These are phyloP conservation scores for Russula foetens DNA, from an alignment of 768 basidiomycete species.

Conservation along the genomic window DNA sequence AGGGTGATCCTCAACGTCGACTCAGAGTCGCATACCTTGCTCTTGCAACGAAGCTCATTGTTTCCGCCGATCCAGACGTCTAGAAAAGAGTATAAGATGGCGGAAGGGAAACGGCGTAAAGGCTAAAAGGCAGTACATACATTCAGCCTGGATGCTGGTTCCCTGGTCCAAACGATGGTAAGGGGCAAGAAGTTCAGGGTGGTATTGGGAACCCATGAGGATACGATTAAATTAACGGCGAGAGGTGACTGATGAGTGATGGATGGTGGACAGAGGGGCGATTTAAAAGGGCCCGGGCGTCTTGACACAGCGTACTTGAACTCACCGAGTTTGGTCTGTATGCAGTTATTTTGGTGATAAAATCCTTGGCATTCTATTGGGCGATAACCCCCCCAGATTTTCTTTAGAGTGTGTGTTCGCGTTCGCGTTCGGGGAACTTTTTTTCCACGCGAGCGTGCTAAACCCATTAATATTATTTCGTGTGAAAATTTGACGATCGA, in stretches of 20 bases:
- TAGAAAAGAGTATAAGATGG: slow-evolving; percentile 29
- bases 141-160: slow-evolving; percentile 90
- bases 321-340: no score
- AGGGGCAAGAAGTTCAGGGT: slow-evolving; percentile 81
- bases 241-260: no score
- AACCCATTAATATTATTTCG: no score
- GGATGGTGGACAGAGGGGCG: neutral
- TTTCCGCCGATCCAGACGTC: slow-evolving; percentile 99
- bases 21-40: slow-evolving; percentile 51
- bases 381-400: neutral
- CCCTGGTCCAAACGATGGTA: slow-evolving; percentile 88
- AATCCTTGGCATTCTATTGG: neutral
- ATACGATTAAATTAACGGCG: slow-evolving; percentile 22
- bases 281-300: neutral
- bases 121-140: slow-evolving; percentile 33
- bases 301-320: no score
- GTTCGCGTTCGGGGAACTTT: no score
- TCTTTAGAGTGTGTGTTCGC: no score
- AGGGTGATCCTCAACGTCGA: neutral
- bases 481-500: no score
- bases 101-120: slow-evolving; percentile 14
- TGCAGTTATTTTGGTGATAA: neutral
- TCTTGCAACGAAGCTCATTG: slow-evolving; percentile 91
- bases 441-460: no score
- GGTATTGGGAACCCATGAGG: slow-evolving; percentile 34